Percentiles rank a stretch among this genome's conserved stretches.
phyloP scores from a whole-genome alignment of 2,329 filamentous ascomycete genomes.

The Fusarium sterilihyphosum region DNA sequence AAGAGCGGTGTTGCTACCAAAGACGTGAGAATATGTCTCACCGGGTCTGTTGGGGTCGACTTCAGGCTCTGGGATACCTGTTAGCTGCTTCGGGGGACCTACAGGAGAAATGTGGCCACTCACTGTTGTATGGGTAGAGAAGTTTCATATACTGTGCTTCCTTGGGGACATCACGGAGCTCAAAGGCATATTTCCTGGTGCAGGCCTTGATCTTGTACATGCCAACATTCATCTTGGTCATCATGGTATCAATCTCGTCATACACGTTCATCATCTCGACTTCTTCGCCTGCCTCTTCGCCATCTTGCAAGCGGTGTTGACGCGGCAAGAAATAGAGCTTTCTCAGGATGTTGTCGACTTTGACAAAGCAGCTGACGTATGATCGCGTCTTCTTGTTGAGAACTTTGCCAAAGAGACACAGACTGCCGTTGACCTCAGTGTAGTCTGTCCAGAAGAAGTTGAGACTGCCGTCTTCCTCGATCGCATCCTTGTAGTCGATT shows the following conservation, averaged over 20 bases:
- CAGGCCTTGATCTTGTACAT: slow-evolving; percentile 95
- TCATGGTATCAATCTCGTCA: slow-evolving; percentile 85
- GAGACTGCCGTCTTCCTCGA: slow-evolving; percentile 92
- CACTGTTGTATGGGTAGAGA: slow-evolving; percentile 91
- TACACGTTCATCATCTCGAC: slow-evolving; percentile 92
- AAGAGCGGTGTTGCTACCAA: slow-evolving; percentile 90
- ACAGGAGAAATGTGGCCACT: not conserved
- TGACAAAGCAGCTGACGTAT: slow-evolving; percentile 93
- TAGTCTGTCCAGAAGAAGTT: slow-evolving; percentile 99
- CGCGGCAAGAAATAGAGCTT: slow-evolving; percentile 95
- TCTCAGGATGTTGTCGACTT: slow-evolving; percentile 91
- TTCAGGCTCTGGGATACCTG: slow-evolving; percentile 62
- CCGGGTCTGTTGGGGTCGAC: slow-evolving; percentile 76
- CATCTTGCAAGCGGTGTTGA: slow-evolving; percentile 64
- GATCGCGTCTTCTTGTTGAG: slow-evolving; percentile 83
- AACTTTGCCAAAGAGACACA: slow-evolving; percentile 96
- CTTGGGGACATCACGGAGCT: slow-evolving; percentile 85
- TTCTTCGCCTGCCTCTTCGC: slow-evolving; percentile 77
- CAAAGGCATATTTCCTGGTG: slow-evolving; percentile 94
- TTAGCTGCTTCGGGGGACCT: slow-evolving; percentile 23
- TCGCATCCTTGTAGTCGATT: slow-evolving; percentile 81
- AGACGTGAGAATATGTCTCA: slow-evolving; percentile 93
- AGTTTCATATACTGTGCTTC: slow-evolving; percentile 94
- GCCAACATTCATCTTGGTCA: slow-evolving; percentile 85
- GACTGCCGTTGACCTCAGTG: slow-evolving; percentile 86